These are phyloP conservation scores for Talaromyces amestolkiae DNA, from an alignment of 2,329 filamentous ascomycete genomes.

Conservation along the genomic window DNA sequence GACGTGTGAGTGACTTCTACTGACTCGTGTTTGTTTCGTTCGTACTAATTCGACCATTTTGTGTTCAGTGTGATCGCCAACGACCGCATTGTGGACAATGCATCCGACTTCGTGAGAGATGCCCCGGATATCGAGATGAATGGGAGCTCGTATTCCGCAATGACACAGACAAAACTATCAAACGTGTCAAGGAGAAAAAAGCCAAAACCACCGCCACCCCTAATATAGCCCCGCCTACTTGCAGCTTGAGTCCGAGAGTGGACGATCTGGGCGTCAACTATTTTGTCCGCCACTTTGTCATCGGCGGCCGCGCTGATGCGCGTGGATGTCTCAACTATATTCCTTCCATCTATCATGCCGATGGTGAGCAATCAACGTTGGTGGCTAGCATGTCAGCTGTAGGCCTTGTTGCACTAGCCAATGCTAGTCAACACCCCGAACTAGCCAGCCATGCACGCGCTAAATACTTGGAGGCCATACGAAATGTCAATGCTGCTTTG, in stretches of 20 bases:
- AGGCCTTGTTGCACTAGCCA: neutral
- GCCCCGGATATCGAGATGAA: constrained; percentile 28
- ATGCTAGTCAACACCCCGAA: neutral
- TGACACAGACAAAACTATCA: constrained; percentile 21
- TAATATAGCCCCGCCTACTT: neutral
- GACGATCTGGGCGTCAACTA: neutral
- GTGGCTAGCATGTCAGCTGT: neutral
- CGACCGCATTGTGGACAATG: constrained; percentile 17
- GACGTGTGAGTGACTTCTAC: neutral
- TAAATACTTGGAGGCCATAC: neutral
- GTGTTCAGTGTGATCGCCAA: neutral
- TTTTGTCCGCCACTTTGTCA: neutral
- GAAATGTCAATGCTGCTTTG: neutral
- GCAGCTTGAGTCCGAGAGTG: neutral
- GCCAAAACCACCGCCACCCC: neutral
- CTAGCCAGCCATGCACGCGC: neutral
- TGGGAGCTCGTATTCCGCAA: constrained; percentile 26
- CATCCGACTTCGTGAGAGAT: constrained; percentile 22
- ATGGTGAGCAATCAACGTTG: neutral
- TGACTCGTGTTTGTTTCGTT: neutral
- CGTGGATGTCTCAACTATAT: neutral
- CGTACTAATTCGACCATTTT: neutral
- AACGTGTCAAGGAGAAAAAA: constrained; percentile 12
- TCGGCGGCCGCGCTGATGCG: neutral
- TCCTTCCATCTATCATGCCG: neutral